Percentiles rank a stretch among this genome's conserved stretches.
These are phyloP conservation scores for Emmonsia crescens DNA, from an alignment of 2,329 filamentous ascomycete species.

Conservation along the genomic window DNA sequence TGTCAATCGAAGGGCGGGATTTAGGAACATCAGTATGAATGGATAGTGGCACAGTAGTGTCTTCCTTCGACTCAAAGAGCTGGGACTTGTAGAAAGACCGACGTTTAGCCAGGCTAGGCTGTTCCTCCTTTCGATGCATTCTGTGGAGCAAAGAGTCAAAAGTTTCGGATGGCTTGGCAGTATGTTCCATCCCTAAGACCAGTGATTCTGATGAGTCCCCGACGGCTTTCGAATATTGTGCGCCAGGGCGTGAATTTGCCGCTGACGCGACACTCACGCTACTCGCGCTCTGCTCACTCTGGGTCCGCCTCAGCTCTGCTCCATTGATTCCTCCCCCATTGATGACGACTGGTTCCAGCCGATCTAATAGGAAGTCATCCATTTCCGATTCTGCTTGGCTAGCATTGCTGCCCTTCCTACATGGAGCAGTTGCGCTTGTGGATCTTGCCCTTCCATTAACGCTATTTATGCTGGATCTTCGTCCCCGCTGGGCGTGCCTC, in stretches of 20 bases:
- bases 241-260: conserved; percentile 15
- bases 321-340: conserved; percentile 33
- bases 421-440: conserved; percentile 30
- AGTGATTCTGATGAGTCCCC: conserved; percentile 27
- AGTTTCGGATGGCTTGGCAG: conserved; percentile 24
- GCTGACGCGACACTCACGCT: conserved; percentile 23
- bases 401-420: conserved; percentile 32
- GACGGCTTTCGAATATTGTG: conserved; percentile 18
- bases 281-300: conserved; percentile 32
- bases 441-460: conserved; percentile 31
- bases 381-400: conserved; percentile 33
- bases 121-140: conserved; percentile 6
- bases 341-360: conserved; percentile 41
- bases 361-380: conserved; percentile 38
- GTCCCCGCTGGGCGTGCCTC: conserved; percentile 36
- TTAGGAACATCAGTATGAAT: conserved; percentile 17
- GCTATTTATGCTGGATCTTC: conserved; percentile 33
- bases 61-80: conserved; percentile 16
- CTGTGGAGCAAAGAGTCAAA: conserved; percentile 13
- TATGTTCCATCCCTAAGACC: conserved; percentile 17
- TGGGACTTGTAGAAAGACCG: conserved; percentile 20
- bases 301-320: conserved; percentile 25
- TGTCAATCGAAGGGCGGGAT: conserved; percentile 18
- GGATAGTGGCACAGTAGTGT: conserved; percentile 11
- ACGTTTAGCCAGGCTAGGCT: conserved; percentile 13